These are phyloP conservation scores for Aegilops umbellulata DNA, from an alignment of 176 grass and related monocot genomes.

Conservation along the genomic window DNA sequence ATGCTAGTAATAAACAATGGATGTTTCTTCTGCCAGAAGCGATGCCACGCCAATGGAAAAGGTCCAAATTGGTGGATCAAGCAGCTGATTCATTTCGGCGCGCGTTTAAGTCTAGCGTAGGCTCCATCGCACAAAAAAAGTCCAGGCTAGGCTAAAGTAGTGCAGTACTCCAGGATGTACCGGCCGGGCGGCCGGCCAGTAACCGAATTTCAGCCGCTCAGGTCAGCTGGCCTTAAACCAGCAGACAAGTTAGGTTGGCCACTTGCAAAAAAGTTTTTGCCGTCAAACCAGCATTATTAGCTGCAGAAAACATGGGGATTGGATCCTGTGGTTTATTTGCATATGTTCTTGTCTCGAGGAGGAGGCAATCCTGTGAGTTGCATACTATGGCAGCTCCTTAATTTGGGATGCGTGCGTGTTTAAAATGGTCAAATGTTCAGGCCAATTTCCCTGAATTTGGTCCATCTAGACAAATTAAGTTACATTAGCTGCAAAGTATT, in stretches of 20 bases:
- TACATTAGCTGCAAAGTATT: too few relatives aligned
- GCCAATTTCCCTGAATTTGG: not conserved
- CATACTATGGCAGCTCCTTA: not conserved
- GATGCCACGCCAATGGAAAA: not conserved
- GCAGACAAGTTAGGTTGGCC: slow-evolving; percentile 11
- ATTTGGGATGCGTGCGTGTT: not conserved
- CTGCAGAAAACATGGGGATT: not conserved
- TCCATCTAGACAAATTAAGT: too few relatives aligned
- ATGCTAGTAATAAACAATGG: not conserved
- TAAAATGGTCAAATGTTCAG: not conserved
- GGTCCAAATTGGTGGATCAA: not conserved
- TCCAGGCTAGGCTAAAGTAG: not conserved
- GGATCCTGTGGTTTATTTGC: not conserved
- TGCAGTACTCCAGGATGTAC: not conserved
- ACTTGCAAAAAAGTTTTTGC: not conserved
- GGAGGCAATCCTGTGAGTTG: not conserved
- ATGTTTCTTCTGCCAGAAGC: not conserved
- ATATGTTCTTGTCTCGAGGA: too few relatives aligned
- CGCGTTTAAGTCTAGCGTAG: not conserved
- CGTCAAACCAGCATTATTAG: not conserved
- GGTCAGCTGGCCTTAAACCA: not conserved
- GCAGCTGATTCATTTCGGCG: not conserved
- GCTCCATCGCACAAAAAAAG: too few relatives aligned
- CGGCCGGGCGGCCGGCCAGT: not conserved
- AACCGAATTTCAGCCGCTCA: slow-evolving; percentile 13